A percentile compares a stretch with the other conserved stretches of the same genome.
phyloP scores from a whole-genome alignment of 768 basidiomycete species.

The Tylopilus sp. region DNA sequence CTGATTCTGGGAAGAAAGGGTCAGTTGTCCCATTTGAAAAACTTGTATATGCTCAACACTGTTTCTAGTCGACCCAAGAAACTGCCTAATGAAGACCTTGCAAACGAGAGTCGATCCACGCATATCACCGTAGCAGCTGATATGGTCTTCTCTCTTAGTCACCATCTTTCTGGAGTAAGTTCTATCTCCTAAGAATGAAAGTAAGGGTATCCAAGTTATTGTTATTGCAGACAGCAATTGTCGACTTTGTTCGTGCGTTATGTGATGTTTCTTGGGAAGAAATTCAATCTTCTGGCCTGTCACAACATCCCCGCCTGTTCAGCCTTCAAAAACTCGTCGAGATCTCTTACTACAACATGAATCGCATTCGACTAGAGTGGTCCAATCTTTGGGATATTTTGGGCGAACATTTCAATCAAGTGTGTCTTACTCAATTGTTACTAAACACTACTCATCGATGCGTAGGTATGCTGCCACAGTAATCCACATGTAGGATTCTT shows the following conservation, averaged over 20 bases:
- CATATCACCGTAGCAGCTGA: slow-evolving; percentile 99
- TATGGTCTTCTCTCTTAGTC: slow-evolving; percentile 97
- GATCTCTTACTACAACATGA: slow-evolving; percentile 99
- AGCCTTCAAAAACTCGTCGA: slow-evolving; percentile 97
- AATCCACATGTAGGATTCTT: slow-evolving; percentile 97
- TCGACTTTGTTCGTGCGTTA: slow-evolving; percentile 94
- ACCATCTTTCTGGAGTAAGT: slow-evolving; percentile 90
- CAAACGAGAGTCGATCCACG: slow-evolving; percentile 93
- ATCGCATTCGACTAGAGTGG: slow-evolving; percentile 96
- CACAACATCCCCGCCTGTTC: slow-evolving; percentile 92
- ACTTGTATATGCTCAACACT: slow-evolving; percentile 4
- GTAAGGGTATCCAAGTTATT: slow-evolving; percentile 7
- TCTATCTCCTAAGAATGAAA: neutral
- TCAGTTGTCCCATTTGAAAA: slow-evolving; percentile 36
- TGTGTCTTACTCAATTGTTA: slow-evolving; percentile 26
- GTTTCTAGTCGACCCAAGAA: slow-evolving; percentile 45
- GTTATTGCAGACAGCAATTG: slow-evolving; percentile 77
- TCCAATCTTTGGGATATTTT: slow-evolving; percentile 96
- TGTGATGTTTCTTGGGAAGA: slow-evolving; percentile 99
- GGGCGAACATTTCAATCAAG: slow-evolving; percentile 98
- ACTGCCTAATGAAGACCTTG: slow-evolving; percentile 86
- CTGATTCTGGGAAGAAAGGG: slow-evolving; percentile 79
- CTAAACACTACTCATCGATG: slow-evolving; percentile 9
- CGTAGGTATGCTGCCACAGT: slow-evolving; percentile 95
- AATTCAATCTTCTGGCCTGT: slow-evolving; percentile 94